Conservation (phyloP, 495 filamentous ascomycete genomes). For the Penicillium flavigenum region DNA sequence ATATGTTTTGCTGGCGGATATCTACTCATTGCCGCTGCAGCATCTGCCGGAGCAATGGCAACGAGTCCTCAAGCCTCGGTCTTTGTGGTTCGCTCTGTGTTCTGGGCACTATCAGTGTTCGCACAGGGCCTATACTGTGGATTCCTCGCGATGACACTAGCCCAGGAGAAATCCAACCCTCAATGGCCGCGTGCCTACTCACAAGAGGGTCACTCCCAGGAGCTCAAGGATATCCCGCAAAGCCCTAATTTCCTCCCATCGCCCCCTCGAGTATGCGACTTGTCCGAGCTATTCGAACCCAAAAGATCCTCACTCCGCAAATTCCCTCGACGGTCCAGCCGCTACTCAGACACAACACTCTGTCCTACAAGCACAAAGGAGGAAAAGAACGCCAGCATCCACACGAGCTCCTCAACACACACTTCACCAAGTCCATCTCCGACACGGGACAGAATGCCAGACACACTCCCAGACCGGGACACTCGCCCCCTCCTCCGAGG, state of each 20-base stretch:
- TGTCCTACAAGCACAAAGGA: constrained; percentile 27
- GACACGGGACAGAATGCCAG: constrained; percentile 8
- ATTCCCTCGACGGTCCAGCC: constrained; percentile 34
- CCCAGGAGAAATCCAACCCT: constrained; percentile 11
- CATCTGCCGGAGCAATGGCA: constrained; percentile 34
- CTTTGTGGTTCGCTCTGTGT: constrained; percentile 32
- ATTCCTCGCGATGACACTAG: constrained; percentile 26
- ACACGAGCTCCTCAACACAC: constrained; percentile 22
- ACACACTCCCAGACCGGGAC: constrained; percentile 12
- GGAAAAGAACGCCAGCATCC: constrained; percentile 29
- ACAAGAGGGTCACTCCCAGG: constrained; percentile 33
- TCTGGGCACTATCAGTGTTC: constrained; percentile 39
- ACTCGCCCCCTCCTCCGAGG: constrained; percentile 18
- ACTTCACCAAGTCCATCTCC: constrained; percentile 19
- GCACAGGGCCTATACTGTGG: constrained; percentile 37
- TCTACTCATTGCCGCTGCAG: constrained; percentile 31
- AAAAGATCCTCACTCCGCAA: constrained; percentile 27
- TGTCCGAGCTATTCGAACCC: constrained; percentile 24
- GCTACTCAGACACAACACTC: constrained; percentile 39
- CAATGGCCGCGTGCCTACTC: constrained; percentile 32
- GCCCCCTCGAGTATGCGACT: constrained; percentile 11
- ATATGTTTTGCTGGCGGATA: constrained; percentile 26
- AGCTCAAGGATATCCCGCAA: constrained; percentile 30
- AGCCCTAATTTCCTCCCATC: constrained; percentile 14
- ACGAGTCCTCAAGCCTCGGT: constrained; percentile 22